A percentile compares a stretch with the other conserved stretches of the same genome.
phyloP scores from a whole-genome alignment of 768 basidiomycete genomes.

The Leccinum aurantiacum region DNA sequence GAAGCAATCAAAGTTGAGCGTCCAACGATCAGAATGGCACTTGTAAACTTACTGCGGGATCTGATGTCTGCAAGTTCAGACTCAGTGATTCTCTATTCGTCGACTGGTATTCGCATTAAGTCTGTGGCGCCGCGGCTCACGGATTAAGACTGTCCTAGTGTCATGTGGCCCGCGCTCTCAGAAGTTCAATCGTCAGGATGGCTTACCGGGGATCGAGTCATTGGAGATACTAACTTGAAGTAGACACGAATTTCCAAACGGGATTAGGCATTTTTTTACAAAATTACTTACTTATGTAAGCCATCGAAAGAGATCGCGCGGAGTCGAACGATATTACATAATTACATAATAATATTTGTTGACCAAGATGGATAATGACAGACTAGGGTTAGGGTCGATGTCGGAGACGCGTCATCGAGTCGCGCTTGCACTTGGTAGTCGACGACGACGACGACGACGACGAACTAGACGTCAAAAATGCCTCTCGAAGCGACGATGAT shows the following conservation, averaged over 20 bases:
- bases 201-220: too few relatives aligned
- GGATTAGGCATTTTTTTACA: too few relatives aligned
- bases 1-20: not conserved
- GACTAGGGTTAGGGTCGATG: slow-evolving; percentile 25
- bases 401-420: slow-evolving; percentile 29
- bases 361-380: not conserved
- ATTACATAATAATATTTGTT: not conserved
- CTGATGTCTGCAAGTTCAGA: not conserved
- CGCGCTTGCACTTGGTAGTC: slow-evolving; percentile 6
- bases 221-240: too few relatives aligned
- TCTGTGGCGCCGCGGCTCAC: not conserved
- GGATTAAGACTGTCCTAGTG: not conserved
- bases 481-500: slow-evolving; percentile 98
- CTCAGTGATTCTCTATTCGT: not conserved
- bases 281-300: too few relatives aligned
- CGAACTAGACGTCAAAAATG: slow-evolving; percentile 52
- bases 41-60: not conserved
- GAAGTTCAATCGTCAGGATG: too few relatives aligned
- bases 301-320: too few relatives aligned
- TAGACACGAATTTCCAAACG: too few relatives aligned
- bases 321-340: too few relatives aligned
- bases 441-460: slow-evolving; percentile 1
- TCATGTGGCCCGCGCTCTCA: too few relatives aligned
- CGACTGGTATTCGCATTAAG: not conserved
- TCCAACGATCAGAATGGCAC: not conserved